Evolutionary conservation across 1,139 yeast genomes (phyloP).

Genomic region (Suhomyces kunorum): DNA sequence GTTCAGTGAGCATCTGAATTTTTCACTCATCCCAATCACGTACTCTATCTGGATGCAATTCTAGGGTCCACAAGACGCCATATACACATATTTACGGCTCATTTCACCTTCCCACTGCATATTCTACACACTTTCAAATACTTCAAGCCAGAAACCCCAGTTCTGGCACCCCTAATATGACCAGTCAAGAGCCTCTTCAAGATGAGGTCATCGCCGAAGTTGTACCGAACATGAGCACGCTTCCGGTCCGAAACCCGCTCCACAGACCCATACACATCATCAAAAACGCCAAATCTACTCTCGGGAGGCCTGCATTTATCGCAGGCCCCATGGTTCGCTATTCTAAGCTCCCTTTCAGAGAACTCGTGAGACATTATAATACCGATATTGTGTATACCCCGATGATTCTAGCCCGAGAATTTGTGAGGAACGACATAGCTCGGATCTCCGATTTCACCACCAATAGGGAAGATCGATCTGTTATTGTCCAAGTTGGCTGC

Average conservation of each 20-base stretch:
- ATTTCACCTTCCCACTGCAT: no score
- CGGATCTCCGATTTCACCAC: conserved; percentile 84
- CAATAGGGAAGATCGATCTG: conserved; percentile 63
- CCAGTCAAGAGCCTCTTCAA: background rate
- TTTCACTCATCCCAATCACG: no score
- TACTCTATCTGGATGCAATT: conserved; percentile 1
- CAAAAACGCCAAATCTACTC: conserved; percentile 30
- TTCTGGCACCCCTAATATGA: conserved; percentile 1
- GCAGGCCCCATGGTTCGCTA: conserved; percentile 99
- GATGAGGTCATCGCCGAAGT: background rate
- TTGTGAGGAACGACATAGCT: conserved; percentile 82
- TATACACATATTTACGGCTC: no score
- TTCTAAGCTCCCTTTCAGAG: conserved; percentile 89
- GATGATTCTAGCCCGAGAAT: conserved; percentile 94
- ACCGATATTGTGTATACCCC: conserved; percentile 91
- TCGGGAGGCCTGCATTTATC: conserved; percentile 65
- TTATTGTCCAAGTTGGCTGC: conserved; percentile 89
- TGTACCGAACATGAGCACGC: background rate
- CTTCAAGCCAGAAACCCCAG: no score
- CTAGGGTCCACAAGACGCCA: background rate
- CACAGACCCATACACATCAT: conserved; percentile 60
- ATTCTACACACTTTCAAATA: no score
- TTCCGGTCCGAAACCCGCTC: conserved; percentile 37
- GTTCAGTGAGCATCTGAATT: conserved; percentile 3
- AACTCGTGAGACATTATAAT: conserved; percentile 67